Evolutionary conservation across 768 basidiomycete genomes (phyloP), one percentile per base, ranked within the genome.

Genomic region (Rhizopogon roseolus): DNA sequence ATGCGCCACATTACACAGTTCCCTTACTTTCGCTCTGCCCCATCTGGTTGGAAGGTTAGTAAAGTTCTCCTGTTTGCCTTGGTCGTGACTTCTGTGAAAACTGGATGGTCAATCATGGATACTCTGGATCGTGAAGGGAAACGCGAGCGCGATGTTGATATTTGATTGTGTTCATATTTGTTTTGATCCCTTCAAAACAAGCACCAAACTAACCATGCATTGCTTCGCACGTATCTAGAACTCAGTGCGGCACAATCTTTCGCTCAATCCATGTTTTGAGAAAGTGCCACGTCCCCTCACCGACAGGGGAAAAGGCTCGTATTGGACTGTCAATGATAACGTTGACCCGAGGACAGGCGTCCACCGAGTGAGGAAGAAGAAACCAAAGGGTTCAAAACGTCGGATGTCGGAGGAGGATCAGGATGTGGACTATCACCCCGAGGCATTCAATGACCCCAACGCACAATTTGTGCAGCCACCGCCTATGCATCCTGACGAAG

Each of bases 271-370:
- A 49, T 93, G 90, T 64, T 93, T 93, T 62, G 89, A 92, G 71
- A 93, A 93, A 70, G 88, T 93, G 5, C 86, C 91, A 3, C 87
- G 91, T n/a, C 91, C 91, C 11, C 80, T 93, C 60, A 93, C 91
- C 6, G 91, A 93, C 63, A 85, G 91, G 49, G 91, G 91, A 50
- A 93, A 93, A 64, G 91, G 91, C 19, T 92, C 89, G 0, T 93
- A 93, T 64, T 93, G 91, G 91, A 92, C 90, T 0, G 91, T 93
- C 57, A 91, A 93, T 62, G 90, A 93, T 62, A 88, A 88, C 61
- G 88, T 93, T 41, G 90, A 93, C 63, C 90, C 90, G 46, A 87
- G 90, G 39, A 92, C 91, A 3, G 91, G 91, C 36, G 91, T 93
- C 32, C 91, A 93, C 64, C 84, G 91, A 25, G 80, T 92, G 51